Base-by-base conservation (phyloP, 2,329 filamentous ascomycete species). In the Ambrosiella cleistominuta region DNA sequence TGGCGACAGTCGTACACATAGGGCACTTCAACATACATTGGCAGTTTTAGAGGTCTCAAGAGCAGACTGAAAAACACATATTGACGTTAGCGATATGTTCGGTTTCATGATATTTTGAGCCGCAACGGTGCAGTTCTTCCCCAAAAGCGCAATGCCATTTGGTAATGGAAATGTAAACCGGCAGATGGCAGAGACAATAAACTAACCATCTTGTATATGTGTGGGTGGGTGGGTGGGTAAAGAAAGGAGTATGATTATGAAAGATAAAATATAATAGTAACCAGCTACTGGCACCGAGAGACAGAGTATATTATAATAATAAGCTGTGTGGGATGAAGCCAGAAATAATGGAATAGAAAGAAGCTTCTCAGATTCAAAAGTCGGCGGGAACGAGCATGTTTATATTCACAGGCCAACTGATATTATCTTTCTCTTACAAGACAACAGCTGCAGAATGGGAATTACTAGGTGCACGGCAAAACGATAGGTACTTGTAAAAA, bases 21-120 rank as follows among this genome's bases (percentile, higher is more conserved):
- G 7, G 45, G 17, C n/a, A 38, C 36, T 5, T 42, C 8, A 13
- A 60, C 59, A 45, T 60, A 60, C 59, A 45, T 55, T 60, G 11
- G 54, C 59, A 35, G 59, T 57, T 54, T 47, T 60, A 11, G 59
- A 60, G 49, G 47, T 54, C 37, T 54, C 56, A 44, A 60, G 56
- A 49, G 56, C 49, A 57, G 59, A 27, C 59, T 60, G 13, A 19
- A 37, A 54, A 42, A 15, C 17, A 13, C 12, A 54, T 3, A 44
- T 42, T 27, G 12, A 27, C n/a, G 58, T 60, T 57, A 60, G 58
- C 54, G 53, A 47, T 5, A 47, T 27, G 19, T 17, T 60, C 27
- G 15, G 37, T 38, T 54, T 38, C 39, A 53, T 47, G 13, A 45
- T 11, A 42, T 15, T 15, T 56, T 57, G 58, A 59, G 58, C 47